phyloP scores from a whole-genome alignment of 1,284 basidiomycete species.

The Nidula niveotomentosa region DNA sequence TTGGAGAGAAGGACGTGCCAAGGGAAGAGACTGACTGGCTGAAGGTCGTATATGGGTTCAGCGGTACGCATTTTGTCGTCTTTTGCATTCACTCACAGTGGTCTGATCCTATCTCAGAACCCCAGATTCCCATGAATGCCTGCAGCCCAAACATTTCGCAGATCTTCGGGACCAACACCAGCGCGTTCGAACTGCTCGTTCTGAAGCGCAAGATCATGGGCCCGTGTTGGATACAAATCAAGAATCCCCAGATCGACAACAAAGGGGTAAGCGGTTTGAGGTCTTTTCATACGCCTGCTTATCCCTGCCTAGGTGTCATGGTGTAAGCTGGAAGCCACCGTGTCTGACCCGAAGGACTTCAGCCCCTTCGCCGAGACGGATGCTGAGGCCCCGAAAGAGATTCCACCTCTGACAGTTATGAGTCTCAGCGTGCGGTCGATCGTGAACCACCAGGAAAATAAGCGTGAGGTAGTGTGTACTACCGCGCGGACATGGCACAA shows the following conservation, averaged over 20 bases:
- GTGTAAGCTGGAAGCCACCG: slow-evolving; percentile 93
- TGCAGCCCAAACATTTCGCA: slow-evolving; percentile 84
- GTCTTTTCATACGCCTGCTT: background rate
- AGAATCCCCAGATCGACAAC: slow-evolving; percentile 69
- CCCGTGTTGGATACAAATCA: slow-evolving; percentile 94
- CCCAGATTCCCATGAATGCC: slow-evolving; percentile 68
- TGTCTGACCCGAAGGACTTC: slow-evolving; percentile 86
- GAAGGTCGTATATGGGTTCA: slow-evolving; percentile 88
- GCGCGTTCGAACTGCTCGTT: slow-evolving; percentile 93
- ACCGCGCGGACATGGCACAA: slow-evolving; percentile 89
- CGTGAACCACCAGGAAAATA: slow-evolving; percentile 94
- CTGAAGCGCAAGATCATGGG: slow-evolving; percentile 98
- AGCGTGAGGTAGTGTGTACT: slow-evolving; percentile 88
- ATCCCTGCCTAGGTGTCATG: slow-evolving; percentile 70
- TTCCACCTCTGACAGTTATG: slow-evolving; percentile 90
- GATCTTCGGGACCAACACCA: slow-evolving; percentile 93
- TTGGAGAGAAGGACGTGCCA: slow-evolving; percentile 86
- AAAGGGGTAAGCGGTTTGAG: slow-evolving; percentile 61
- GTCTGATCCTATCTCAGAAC: slow-evolving; percentile 30
- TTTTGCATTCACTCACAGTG: background rate
- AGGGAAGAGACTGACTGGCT: slow-evolving; percentile 84
- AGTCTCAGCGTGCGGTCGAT: slow-evolving; percentile 90
- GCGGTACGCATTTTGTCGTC: slow-evolving; percentile 46
- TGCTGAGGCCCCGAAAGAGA: slow-evolving; percentile 72
- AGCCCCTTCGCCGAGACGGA: slow-evolving; percentile 82